Conservation (phyloP, 2,329 filamentous ascomycete species). For the Fusarium udum region DNA sequence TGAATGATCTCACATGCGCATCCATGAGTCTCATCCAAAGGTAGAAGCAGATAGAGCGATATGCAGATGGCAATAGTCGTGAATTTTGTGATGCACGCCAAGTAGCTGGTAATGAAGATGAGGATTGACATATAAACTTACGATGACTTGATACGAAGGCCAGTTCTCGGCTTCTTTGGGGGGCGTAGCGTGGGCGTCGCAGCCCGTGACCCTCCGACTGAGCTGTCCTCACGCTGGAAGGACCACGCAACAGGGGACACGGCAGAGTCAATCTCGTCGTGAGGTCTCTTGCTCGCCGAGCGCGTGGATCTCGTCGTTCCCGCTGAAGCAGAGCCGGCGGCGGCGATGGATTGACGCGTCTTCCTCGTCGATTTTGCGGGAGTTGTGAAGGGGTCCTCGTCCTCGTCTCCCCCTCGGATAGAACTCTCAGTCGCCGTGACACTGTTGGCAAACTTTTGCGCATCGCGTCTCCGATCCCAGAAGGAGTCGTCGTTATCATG, state of each 20-base stretch:
- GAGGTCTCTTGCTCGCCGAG: conserved; percentile 61
- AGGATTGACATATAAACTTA: conserved; percentile 58
- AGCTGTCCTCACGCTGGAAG: conserved; percentile 58
- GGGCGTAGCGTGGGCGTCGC: conserved; percentile 68
- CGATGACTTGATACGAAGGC: conserved; percentile 75
- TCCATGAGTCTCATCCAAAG: conserved; percentile 6
- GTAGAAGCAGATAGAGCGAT: background rate
- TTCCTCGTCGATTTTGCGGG: conserved; percentile 47
- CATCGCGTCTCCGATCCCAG: conserved; percentile 51
- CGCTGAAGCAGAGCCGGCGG: conserved; percentile 26
- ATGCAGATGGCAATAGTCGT: background rate
- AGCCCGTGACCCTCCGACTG: conserved; percentile 65
- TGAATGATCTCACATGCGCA: conserved; percentile 25
- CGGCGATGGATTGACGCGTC: conserved; percentile 50
- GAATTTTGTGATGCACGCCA: background rate
- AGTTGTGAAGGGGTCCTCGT: conserved; percentile 45
- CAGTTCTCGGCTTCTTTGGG: conserved; percentile 68
- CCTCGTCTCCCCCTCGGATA: conserved; percentile 46
- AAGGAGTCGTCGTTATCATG: conserved; percentile 46
- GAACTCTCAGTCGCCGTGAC: conserved; percentile 51
- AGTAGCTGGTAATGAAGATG: background rate
- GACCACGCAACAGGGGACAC: conserved; percentile 63
- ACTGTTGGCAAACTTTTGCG: conserved; percentile 52
- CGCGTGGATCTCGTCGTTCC: conserved; percentile 57
- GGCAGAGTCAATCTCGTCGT: conserved; percentile 64